Conservation (phyloP, 1,284 basidiomycete genomes). For the Malassezia vespertilionis region DNA sequence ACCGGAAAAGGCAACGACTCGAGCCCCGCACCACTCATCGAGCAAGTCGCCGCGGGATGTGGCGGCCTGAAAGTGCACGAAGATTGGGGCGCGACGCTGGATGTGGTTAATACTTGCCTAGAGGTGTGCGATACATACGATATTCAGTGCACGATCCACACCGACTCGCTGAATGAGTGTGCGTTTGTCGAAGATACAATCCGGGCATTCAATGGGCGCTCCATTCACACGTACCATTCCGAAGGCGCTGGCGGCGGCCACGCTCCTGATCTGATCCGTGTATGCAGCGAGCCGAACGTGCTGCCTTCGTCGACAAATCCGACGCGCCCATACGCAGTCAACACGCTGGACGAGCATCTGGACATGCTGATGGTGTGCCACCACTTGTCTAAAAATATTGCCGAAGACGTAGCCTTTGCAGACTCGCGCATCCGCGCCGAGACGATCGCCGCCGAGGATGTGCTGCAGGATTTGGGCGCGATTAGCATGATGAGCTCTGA, state of each 20-base stretch:
- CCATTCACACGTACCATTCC: constrained; percentile 66
- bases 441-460: constrained; percentile 94
- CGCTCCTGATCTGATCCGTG: constrained; percentile 94
- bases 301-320: constrained; percentile 97
- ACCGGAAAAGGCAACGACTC: constrained; percentile 73
- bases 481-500: constrained; percentile 92
- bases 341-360: constrained; percentile 92
- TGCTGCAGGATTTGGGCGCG: constrained; percentile 84
- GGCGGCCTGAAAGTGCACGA: constrained; percentile 90
- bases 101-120: constrained; percentile 64
- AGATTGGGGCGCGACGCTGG: constrained; percentile 93
- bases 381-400: constrained; percentile 48
- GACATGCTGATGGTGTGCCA: constrained; percentile 86
- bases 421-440: constrained; percentile 93
- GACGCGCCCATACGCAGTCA: constrained; percentile 78
- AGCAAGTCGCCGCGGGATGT: constrained; percentile 77
- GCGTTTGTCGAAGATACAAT: constrained; percentile 92
- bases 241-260: constrained; percentile 62
- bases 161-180: constrained; percentile 59
- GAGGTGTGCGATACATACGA: constrained; percentile 82
- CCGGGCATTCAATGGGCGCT: constrained; percentile 74
- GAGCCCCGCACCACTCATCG: constrained; percentile 59
- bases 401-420: constrained; percentile 89
- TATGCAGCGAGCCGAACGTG: constrained; percentile 78
- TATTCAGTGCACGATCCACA: constrained; percentile 95